Evolutionary conservation across 2,329 filamentous ascomycete species (phyloP).

Genomic region (Aspergillus hiratsukae): DNA sequence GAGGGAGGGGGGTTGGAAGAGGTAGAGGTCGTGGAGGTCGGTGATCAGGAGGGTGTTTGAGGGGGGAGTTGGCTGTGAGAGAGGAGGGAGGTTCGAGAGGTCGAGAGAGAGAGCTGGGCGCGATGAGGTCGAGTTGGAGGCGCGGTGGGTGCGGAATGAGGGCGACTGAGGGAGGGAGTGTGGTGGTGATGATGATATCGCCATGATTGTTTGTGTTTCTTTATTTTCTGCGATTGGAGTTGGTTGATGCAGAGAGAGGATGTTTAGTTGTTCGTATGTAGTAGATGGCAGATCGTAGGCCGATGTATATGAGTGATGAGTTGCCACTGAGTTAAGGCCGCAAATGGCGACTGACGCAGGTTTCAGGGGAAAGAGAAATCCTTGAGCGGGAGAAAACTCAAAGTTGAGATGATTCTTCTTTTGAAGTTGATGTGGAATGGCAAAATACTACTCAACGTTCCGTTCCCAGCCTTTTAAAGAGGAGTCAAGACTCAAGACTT

Average conservation of each 20-base stretch:
- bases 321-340: not conserved
- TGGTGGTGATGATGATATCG: slow-evolving; percentile 19
- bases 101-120: slow-evolving; percentile 43
- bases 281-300: not conserved
- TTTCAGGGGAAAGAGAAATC: not conserved
- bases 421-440: not conserved
- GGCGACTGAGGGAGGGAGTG: slow-evolving; percentile 22
- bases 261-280: not conserved
- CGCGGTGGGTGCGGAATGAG: slow-evolving; percentile 16
- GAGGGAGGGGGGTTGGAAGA: slow-evolving; percentile 45
- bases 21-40: slow-evolving; percentile 41
- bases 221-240: slow-evolving; percentile 1
- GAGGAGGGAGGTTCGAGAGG: slow-evolving; percentile 41
- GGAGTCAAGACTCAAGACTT: too few relatives aligned
- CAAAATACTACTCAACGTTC: not conserved
- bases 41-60: slow-evolving; percentile 51
- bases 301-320: not conserved
- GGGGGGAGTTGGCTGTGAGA: slow-evolving; percentile 43
- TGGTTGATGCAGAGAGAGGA: not conserved
- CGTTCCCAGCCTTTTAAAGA: not conserved
- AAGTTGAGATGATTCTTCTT: not conserved
- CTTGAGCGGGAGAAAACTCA: not conserved
- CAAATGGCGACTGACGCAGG: not conserved
- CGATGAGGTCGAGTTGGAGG: slow-evolving; percentile 24
- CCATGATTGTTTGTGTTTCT: not conserved